Conservation (phyloP, 768 basidiomycete species). For the Mycena sanguinolenta region DNA sequence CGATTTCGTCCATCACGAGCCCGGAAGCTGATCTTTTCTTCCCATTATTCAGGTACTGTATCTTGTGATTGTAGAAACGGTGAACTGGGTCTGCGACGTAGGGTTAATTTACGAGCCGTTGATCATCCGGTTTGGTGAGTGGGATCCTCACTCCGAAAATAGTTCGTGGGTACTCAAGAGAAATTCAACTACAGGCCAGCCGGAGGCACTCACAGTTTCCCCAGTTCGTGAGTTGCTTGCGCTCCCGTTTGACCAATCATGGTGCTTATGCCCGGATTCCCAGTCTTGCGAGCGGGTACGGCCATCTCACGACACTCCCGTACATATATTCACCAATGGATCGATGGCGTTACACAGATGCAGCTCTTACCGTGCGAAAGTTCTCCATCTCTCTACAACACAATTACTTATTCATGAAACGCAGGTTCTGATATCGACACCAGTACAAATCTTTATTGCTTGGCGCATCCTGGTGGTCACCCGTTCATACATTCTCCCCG, state of each 20-base stretch:
- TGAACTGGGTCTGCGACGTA: slow-evolving; percentile 31
- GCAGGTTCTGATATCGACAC: slow-evolving; percentile 35
- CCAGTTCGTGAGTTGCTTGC: slow-evolving; percentile 19
- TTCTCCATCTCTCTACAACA: neutral
- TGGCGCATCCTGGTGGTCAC: slow-evolving; percentile 35
- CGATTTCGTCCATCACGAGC: neutral
- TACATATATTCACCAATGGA: too few species aligned
- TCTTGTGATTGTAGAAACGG: slow-evolving; percentile 32
- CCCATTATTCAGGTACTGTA: slow-evolving; percentile 22
- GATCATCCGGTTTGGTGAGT: slow-evolving; percentile 31
- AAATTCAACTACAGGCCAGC: neutral
- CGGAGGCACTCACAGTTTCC: slow-evolving; percentile 11
- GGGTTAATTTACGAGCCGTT: slow-evolving; percentile 37
- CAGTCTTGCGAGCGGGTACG: slow-evolving; percentile 15
- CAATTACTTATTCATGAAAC: too few species aligned
- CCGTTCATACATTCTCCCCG: slow-evolving; percentile 13
- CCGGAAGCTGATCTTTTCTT: neutral
- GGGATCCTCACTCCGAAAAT: neutral
- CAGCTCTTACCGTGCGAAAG: slow-evolving; percentile 18
- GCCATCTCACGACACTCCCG: neutral
- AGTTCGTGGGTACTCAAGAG: neutral
- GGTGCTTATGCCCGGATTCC: neutral
- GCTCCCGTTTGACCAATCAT: too few species aligned
- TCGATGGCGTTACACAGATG: too few species aligned
- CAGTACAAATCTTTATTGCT: slow-evolving; percentile 36